phyloP scores from a whole-genome alignment of 176 grass and related monocot species.

The Cocos nucifera region DNA sequence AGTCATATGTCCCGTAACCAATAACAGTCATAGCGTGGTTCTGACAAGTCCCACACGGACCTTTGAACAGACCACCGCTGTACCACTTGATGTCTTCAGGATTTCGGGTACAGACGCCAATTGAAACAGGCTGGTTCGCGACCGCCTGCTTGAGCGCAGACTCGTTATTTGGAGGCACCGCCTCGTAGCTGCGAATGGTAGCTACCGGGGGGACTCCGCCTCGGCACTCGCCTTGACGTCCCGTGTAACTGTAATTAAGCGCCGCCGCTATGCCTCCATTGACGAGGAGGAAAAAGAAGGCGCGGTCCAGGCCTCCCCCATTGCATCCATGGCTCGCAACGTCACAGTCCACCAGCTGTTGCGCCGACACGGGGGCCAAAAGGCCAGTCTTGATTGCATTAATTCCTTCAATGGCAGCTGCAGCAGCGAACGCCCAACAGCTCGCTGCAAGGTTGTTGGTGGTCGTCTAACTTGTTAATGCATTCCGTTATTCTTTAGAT shows the following conservation, averaged over 20 bases:
- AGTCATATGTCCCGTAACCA: conserved; percentile 31
- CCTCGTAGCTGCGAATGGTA: conserved; percentile 25
- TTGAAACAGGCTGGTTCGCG: conserved; percentile 40
- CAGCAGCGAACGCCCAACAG: too few species aligned
- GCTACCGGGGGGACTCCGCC: conserved; percentile 16
- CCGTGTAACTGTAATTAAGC: conserved; percentile 39
- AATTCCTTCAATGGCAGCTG: too few species aligned
- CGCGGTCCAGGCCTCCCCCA: conserved; percentile 36
- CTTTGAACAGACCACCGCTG: conserved; percentile 42
- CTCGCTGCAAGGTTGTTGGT: too few species aligned
- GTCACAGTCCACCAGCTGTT: too few species aligned
- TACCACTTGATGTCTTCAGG: conserved; percentile 16
- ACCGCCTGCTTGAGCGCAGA: conserved; percentile 29
- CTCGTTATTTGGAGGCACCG: conserved; percentile 45
- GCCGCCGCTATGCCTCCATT: conserved; percentile 50
- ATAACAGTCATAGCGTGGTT: conserved; percentile 56
- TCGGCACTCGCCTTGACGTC: conserved; percentile 17
- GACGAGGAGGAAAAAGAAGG: conserved; percentile 33
- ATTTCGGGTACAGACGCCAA: neutral
- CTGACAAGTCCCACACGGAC: conserved; percentile 31
- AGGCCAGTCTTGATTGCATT: too few species aligned
- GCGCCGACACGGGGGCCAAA: too few species aligned
- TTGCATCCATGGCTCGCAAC: too few species aligned
- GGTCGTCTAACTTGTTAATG: too few species aligned
- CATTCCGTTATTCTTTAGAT: too few species aligned